Base-by-base conservation (phyloP, 768 basidiomycete species). In the Lactifluus volemus region DNA sequence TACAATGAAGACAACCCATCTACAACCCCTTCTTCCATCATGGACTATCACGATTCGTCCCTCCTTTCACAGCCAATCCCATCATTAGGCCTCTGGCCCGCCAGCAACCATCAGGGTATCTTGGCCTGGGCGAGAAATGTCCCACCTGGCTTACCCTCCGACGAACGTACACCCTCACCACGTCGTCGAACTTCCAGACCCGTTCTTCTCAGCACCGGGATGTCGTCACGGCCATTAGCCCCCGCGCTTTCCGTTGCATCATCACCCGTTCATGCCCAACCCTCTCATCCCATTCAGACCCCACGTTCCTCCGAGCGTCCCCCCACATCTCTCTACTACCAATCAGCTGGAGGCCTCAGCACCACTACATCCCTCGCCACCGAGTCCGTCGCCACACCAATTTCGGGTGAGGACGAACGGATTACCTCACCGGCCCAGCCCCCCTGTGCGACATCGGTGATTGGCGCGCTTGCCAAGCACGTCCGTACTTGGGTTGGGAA, bases 41-140 rank as follows among this genome's bases (percentile, higher is more conserved):
- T 65, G 15, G 62, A 65, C 3, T 63, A 44, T 32, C 44, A 53
- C 15, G 58, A 64, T 14, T 17, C 52, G 5, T 17, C 55, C 54
- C 47, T 41, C 17, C 59, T 50, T 41, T 49, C 50, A 48, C 48
- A 48, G 36, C 53, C 44, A 57, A 63, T 6, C 42, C 62, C 49
- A 47, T 55, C 59, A 53, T 32, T n/a, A 15, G 51, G 25, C 38
- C 48, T 60, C 47, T 62, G 63, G 63, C 49, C 55, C 10, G 79
- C 75, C 60, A 77, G 70, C 60, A 75, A 75, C 56, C 61, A 67
- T 44, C 74, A 72, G 21, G 78, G 77, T 53, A 84, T 84, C 59
- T 65, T 71, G 14, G 79, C 79, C 0, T 64, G 75, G 78, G 61
- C 69, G 52, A 25, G 25, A 25, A 25, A 25, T 25, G 25, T 25